A percentile compares a stretch with the other conserved stretches of the same genome.
Evolutionary conservation across 495 filamentous ascomycete species (phyloP).

Genomic region (Xylaria castorea): DNA sequence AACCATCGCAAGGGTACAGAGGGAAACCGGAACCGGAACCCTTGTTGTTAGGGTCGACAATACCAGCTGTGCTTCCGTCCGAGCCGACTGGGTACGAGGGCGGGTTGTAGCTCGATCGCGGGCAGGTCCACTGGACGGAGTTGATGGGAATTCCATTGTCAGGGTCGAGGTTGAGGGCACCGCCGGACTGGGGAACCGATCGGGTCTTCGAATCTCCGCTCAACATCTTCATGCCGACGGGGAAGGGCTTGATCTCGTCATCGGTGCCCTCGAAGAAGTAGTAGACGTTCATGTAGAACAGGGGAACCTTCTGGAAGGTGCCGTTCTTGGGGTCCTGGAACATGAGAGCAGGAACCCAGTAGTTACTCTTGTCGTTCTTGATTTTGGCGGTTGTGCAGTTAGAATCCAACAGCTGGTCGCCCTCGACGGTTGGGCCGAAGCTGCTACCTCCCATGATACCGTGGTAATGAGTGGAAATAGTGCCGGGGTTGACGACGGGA

Average conservation of each 20-base stretch:
- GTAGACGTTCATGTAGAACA: slow-evolving; percentile 69
- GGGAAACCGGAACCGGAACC: slow-evolving; percentile 58
- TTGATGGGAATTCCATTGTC: slow-evolving; percentile 47
- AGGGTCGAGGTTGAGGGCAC: slow-evolving; percentile 47
- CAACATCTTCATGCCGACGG: slow-evolving; percentile 73
- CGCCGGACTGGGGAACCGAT: slow-evolving; percentile 41
- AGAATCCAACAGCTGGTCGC: slow-evolving; percentile 62
- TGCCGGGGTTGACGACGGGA: slow-evolving; percentile 68
- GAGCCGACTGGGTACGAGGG: slow-evolving; percentile 55
- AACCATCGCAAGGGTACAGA: slow-evolving; percentile 59
- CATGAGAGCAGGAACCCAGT: slow-evolving; percentile 78
- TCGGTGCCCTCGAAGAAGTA: slow-evolving; percentile 68
- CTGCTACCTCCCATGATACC: slow-evolving; percentile 73
- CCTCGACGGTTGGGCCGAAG: slow-evolving; percentile 69
- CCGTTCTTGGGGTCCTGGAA: slow-evolving; percentile 66
- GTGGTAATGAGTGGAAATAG: slow-evolving; percentile 67
- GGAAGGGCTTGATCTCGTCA: slow-evolving; percentile 70
- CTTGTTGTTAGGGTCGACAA: slow-evolving; percentile 57
- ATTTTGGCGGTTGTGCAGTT: slow-evolving; percentile 71
- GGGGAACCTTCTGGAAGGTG: slow-evolving; percentile 67
- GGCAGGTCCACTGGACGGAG: slow-evolving; percentile 54
- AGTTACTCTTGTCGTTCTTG: slow-evolving; percentile 73
- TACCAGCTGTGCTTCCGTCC: slow-evolving; percentile 55
- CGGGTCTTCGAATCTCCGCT: slow-evolving; percentile 66
- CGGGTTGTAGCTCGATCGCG: slow-evolving; percentile 57